Evolutionary conservation across 2,329 filamentous ascomycete species (phyloP), one percentile per base, ranked within the genome.

Genomic region (Paracoccidioides lutzii): DNA sequence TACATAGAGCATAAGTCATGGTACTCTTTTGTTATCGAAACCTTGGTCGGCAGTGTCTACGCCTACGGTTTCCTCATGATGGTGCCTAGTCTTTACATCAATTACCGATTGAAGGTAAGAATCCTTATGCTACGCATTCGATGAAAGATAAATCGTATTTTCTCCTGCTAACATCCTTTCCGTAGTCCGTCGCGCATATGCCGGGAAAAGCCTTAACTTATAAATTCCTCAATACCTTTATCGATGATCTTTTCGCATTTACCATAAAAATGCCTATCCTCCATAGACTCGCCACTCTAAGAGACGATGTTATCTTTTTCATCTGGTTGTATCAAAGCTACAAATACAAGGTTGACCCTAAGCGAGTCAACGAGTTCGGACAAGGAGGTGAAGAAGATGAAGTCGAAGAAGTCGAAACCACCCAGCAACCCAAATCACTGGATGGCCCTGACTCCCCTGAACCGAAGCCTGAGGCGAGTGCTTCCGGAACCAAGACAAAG

Each of bases 61-160:
- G 90, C 93, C 0, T 98, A 98, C 69, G 93, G 93, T 4, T 98
- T 98, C 79, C 76, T 98, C 59, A 95, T 98, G 90, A 98, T 98
- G 93, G 87, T 98, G 7, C 93, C 93, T 12, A 87, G 84, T 58
- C 78, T 98, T 38, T 98, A 97, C 76, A 98, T 98, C 82, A 98
- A 98, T 79, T 98, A 98, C 77, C 85, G 91, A 10, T 82, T 98
- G 63, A 95, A 91, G 79, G 86, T 84, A 57, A 53, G 69, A 12
- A 48, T 38, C 50, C 44, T 12, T 15, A 15, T 37, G 12, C 22
- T 6, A 0, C 41, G 4, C 7, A 12, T 10, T 38, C 41, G 5
- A 33, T 44, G 33, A 37, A 46, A 14, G 9, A 9, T 40, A 37
- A 12, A 22, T 56, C 40, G 53, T 30, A n/a, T 14, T 56, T 10